Evolutionary conservation across 768 basidiomycete genomes (phyloP).

Genomic region (Mycena galopus): DNA sequence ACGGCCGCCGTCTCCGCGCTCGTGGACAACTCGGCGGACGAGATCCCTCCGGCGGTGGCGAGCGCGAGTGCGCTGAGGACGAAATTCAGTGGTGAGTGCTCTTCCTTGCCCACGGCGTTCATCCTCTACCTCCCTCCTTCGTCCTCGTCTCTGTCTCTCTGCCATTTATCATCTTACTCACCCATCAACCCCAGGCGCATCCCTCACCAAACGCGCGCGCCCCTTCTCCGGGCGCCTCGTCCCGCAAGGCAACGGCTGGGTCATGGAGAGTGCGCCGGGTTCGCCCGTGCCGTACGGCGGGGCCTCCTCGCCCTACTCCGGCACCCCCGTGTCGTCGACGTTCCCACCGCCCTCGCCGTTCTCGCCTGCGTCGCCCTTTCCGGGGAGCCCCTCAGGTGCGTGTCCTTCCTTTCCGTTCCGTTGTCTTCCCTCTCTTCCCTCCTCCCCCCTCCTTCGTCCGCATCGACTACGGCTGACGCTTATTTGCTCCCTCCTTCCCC

Average conservation of each 20-base stretch:
- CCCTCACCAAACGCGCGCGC: conserved; percentile 57
- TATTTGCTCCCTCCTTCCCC: no score
- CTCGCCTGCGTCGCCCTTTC: no score
- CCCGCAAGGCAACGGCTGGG: conserved; percentile 72
- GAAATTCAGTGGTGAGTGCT: conserved; percentile 76
- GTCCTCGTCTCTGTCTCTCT: no score
- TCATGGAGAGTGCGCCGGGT: conserved; percentile 61
- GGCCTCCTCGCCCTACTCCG: neutral
- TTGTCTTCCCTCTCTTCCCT: no score
- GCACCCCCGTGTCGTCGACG: conserved; percentile 30
- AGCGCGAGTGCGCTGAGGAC: conserved; percentile 73
- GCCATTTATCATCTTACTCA: neutral
- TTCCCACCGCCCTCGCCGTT: no score
- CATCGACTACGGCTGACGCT: no score
- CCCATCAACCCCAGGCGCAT: neutral
- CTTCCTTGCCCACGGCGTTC: no score
- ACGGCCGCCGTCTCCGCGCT: conserved; percentile 77
- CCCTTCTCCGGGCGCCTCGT: conserved; percentile 58
- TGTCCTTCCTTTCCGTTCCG: no score
- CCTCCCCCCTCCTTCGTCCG: no score
- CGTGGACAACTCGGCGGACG: conserved; percentile 62
- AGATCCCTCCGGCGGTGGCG: conserved; percentile 63
- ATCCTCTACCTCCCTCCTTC: conserved; percentile 60
- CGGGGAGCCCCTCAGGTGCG: no score
- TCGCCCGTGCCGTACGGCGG: conserved; percentile 24